Conservation (phyloP, 1,284 basidiomycete genomes). For the Psilocybe mexicana region DNA sequence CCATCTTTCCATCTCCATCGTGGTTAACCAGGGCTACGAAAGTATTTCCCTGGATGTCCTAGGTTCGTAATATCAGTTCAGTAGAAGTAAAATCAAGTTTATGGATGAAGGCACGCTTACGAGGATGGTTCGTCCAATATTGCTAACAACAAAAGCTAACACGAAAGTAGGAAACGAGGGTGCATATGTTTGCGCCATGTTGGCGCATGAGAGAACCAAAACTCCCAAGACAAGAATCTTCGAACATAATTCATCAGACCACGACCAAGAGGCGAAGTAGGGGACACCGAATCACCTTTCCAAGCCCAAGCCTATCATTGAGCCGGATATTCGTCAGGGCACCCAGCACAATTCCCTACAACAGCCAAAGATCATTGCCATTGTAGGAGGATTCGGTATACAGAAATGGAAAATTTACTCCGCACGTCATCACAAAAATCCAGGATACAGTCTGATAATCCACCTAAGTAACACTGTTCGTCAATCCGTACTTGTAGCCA, state of each 20-base stretch:
- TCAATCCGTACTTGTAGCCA: slow-evolving; percentile 29
- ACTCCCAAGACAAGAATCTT: slow-evolving; percentile 34
- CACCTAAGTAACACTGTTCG: slow-evolving; percentile 35
- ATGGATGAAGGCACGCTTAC: slow-evolving; percentile 25
- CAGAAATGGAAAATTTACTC: slow-evolving; percentile 24
- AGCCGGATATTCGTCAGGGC: slow-evolving; percentile 53
- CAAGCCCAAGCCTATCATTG: slow-evolving; percentile 58
- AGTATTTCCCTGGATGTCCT: slow-evolving; percentile 58
- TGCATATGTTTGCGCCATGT: slow-evolving; percentile 47
- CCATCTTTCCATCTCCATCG: slow-evolving; percentile 47
- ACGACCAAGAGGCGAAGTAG: neutral
- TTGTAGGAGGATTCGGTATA: no score
- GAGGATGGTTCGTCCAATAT: slow-evolving; percentile 58
- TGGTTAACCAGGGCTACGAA: slow-evolving; percentile 47
- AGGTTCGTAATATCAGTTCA: neutral
- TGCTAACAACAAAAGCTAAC: slow-evolving; percentile 55
- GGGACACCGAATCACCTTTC: slow-evolving; percentile 41
- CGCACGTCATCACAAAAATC: slow-evolving; percentile 42
- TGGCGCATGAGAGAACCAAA: slow-evolving; percentile 45
- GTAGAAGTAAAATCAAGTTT: neutral
- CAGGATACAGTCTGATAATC: slow-evolving; percentile 43
- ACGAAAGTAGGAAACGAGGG: slow-evolving; percentile 68
- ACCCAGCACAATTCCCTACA: slow-evolving; percentile 50
- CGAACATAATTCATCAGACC: neutral
- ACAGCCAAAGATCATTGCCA: neutral